These are phyloP conservation scores for Persicaria maculosa DNA, from an alignment of 148 eudicot species.

Conservation along the genomic window DNA sequence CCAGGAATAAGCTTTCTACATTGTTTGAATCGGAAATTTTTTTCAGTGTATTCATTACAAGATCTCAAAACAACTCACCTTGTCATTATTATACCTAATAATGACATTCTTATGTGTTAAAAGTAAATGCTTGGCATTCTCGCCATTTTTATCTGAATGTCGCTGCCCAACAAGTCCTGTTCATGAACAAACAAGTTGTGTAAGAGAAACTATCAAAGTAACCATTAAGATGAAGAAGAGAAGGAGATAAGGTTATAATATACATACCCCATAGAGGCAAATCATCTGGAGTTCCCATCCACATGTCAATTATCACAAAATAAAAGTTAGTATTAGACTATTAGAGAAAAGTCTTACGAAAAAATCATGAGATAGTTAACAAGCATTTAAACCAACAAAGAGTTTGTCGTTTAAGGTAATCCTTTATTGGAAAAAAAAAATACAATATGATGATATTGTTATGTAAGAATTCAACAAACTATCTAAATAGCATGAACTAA, in stretches of 20 bases:
- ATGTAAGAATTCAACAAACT: too few relatives aligned
- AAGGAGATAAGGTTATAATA: background rate
- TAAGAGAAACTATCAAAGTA: background rate
- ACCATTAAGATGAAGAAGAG: background rate
- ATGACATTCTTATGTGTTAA: constrained; percentile 56
- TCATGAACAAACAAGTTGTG: background rate
- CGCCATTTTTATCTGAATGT: constrained; percentile 58
- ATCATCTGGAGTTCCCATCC: constrained; percentile 3
- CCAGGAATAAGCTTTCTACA: background rate
- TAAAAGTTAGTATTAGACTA: too few relatives aligned
- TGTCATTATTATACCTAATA: constrained; percentile 64
- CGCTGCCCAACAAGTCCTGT: constrained; percentile 78
- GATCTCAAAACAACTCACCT: constrained; percentile 24
- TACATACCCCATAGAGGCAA: constrained; percentile 15
- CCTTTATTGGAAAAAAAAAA: too few relatives aligned
- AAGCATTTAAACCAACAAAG: too few relatives aligned
- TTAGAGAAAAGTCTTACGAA: too few relatives aligned
- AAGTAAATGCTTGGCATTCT: constrained; percentile 55
- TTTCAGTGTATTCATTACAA: too few relatives aligned
- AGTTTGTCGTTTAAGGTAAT: too few relatives aligned
- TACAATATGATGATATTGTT: too few relatives aligned
- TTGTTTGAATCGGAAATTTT: background rate
- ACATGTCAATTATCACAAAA: too few relatives aligned
- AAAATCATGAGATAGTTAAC: too few relatives aligned
- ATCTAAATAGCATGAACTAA: too few relatives aligned